These are phyloP conservation scores for Cyclotella kingstonii DNA, from an alignment of 108 stramenopile species.

Conservation along the genomic window DNA sequence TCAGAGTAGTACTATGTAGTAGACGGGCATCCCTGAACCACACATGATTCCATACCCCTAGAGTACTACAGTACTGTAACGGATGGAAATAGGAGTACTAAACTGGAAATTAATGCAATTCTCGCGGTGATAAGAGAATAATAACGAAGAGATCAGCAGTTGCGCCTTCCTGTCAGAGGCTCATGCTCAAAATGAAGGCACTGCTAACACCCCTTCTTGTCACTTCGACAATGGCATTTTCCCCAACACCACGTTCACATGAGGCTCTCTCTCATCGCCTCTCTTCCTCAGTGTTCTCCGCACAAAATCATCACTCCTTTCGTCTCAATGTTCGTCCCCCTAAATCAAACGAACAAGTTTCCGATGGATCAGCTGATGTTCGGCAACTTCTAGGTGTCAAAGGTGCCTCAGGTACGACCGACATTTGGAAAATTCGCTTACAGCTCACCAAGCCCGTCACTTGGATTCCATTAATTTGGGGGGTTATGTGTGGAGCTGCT, in stretches of 20 bases:
- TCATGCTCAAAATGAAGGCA: constrained; percentile 33
- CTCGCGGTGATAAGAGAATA: too few relatives aligned
- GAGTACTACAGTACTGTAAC: too few relatives aligned
- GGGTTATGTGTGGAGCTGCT: constrained; percentile 90
- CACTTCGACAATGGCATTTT: constrained; percentile 31
- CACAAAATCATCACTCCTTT: constrained; percentile 13
- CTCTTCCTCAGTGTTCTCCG: constrained; percentile 21
- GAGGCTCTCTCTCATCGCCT: constrained; percentile 2
- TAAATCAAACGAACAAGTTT: constrained; percentile 61
- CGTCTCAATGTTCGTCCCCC: constrained; percentile 28
- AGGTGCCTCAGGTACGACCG: constrained; percentile 58
- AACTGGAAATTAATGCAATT: too few relatives aligned
- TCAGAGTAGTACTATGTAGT: too few relatives aligned
- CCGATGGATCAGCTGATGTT: constrained; percentile 66
- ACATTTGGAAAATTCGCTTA: constrained; percentile 91
- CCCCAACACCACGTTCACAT: constrained; percentile 28
- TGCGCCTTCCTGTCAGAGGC: too few relatives aligned
- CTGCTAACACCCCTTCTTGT: constrained; percentile 22
- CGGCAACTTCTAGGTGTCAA: constrained; percentile 86
- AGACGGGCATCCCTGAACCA: too few relatives aligned
- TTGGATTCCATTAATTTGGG: constrained; percentile 95
- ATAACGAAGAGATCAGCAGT: too few relatives aligned
- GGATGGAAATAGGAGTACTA: too few relatives aligned
- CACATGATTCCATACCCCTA: too few relatives aligned
- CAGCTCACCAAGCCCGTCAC: constrained; percentile 90